Conservation (phyloP, 768 basidiomycete species). For the Termitomyces sp. region DNA sequence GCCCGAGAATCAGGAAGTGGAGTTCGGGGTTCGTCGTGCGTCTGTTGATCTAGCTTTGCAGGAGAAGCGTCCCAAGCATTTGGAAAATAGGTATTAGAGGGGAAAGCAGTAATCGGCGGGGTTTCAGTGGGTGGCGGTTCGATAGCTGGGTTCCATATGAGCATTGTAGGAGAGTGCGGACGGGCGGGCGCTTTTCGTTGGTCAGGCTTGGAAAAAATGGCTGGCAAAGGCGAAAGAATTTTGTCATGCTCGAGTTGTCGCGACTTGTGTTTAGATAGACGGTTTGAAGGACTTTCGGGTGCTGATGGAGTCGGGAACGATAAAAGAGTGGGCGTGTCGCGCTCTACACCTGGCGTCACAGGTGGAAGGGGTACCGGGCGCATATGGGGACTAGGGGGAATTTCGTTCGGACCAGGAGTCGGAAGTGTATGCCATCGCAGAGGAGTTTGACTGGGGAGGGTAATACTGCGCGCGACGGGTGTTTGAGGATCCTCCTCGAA, state of each 20-base stretch:
- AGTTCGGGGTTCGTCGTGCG: slow-evolving; percentile 26
- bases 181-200: slow-evolving; percentile 29
- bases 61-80: slow-evolving; percentile 82
- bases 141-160: slow-evolving; percentile 77
- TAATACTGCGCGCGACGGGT: slow-evolving; percentile 29
- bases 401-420: slow-evolving; percentile 58
- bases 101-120: slow-evolving; percentile 56
- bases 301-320: slow-evolving; percentile 10
- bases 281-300: slow-evolving; percentile 11
- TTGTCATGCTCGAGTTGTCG: slow-evolving; percentile 16
- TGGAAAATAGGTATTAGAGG: slow-evolving; percentile 73
- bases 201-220: slow-evolving; percentile 16
- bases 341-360: slow-evolving; percentile 30
- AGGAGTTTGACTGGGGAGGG: slow-evolving; percentile 28
- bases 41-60: slow-evolving; percentile 34
- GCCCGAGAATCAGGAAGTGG: slow-evolving; percentile 37
- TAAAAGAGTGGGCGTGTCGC: slow-evolving; percentile 8
- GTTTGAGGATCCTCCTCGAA: slow-evolving; percentile 31
- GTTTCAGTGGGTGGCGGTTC: slow-evolving; percentile 72
- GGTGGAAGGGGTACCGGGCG: slow-evolving; percentile 46
- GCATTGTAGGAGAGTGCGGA: slow-evolving; percentile 57
- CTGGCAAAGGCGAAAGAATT: slow-evolving; percentile 14
- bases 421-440: slow-evolving; percentile 48
- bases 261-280: slow-evolving; percentile 7
- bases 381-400: slow-evolving; percentile 60